Evolutionary conservation across 495 filamentous ascomycete genomes (phyloP), one percentile per base, ranked within the genome.

Genomic region (Articulospora tetracladia): DNA sequence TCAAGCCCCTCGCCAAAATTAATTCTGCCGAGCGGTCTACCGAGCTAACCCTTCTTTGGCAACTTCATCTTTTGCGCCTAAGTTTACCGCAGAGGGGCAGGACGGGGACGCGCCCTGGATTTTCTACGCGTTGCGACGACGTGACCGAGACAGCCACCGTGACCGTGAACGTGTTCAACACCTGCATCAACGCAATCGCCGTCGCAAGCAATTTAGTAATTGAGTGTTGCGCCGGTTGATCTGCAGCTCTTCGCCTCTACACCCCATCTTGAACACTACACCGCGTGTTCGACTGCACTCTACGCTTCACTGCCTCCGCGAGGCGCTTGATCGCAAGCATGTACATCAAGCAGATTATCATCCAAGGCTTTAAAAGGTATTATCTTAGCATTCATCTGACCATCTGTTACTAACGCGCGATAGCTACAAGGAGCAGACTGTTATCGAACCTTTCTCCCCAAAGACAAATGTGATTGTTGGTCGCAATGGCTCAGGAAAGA

Each of bases 301-400:
- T 4, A 32, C 30, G 30, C 30, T 13, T 13, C 30, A 32, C 30
- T 32, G 30, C 30, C 11, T 44, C 39, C 7, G 8, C n/a, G 39
- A 44, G 39, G 17, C 39, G 39, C 39, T 19, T 15, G 3, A 17
- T 48, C 62, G 58, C 60, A 47, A 64, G 55, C 71, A 96, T 98
- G 92, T 92, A 95, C 77, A 97, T 99, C 83, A 98, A 98, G 74
- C 94, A 99, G 79, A 97, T 99, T 70, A 99, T 97, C 75, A 98
- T 99, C 69, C 94, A 99, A 69, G 94, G 94, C 82, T 99, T 99
- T 78, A 98, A 98, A 78, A 97, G 93, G 93, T 97, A 73, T 57
- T 77, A 64, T 55, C 25, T 63, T 22, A 30, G 48, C 30, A 30
- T n/a, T 52, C 44, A 12, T 20, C 34, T 19, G 23, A 20, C 23